Conservation (phyloP, 2,329 filamentous ascomycete genomes). For the Microsporum ferrugineum region DNA sequence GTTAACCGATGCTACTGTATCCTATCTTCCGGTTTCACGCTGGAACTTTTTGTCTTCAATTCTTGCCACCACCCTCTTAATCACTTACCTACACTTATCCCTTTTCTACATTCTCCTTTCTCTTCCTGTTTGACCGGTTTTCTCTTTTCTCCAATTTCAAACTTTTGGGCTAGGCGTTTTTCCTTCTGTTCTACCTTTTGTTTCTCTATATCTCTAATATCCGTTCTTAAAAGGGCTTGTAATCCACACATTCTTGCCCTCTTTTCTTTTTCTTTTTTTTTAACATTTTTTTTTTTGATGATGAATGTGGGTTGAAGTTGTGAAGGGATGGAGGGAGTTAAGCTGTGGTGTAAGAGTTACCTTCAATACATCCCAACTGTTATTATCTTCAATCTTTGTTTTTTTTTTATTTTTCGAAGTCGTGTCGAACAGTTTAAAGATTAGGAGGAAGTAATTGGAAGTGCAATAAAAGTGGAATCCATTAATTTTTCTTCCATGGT, state of each 20-base stretch:
- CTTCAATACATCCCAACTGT: background rate
- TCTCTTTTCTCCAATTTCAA: background rate
- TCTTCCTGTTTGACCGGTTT: background rate
- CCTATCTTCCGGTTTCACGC: background rate
- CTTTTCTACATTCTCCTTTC: background rate
- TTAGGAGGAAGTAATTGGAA: too few relatives aligned
- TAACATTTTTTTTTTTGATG: background rate
- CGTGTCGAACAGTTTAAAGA: too few relatives aligned
- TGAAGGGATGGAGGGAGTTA: background rate
- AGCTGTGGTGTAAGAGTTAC: background rate
- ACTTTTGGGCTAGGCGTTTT: constrained; percentile 1
- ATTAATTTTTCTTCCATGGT: too few relatives aligned
- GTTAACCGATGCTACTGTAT: background rate
- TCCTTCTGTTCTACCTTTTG: background rate
- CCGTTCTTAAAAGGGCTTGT: background rate
- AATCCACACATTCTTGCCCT: too few relatives aligned
- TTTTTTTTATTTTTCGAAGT: too few relatives aligned
- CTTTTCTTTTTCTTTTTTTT: background rate
- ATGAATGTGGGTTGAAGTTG: background rate
- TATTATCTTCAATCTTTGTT: background rate
- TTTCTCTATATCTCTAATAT: background rate
- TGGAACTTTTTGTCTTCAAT: background rate
- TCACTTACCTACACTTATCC: background rate
- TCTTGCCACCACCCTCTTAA: background rate
- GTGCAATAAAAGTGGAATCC: too few relatives aligned